These are phyloP conservation scores for Phytophthora colocasiae DNA, from an alignment of 352 stramenopile genomes.

Conservation along the genomic window DNA sequence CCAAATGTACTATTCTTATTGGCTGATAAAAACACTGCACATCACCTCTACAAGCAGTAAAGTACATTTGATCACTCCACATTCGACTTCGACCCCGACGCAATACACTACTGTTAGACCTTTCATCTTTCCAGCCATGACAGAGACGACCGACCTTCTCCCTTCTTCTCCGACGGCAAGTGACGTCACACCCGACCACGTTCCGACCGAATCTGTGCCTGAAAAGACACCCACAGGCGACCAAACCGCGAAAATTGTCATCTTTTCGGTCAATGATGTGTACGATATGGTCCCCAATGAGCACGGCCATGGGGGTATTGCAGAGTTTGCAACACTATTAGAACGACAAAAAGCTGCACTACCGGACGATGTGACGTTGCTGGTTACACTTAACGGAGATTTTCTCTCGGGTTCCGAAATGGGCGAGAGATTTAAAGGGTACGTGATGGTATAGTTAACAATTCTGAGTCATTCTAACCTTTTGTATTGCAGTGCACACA, in stretches of 20 bases:
- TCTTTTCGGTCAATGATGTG: conserved; percentile 80
- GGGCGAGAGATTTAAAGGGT: conserved; percentile 71
- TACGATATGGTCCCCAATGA: conserved; percentile 79
- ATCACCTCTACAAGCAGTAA: not conserved
- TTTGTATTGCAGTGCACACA: conserved; percentile 54
- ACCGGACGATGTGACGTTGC: conserved; percentile 53
- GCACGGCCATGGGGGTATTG: conserved; percentile 63
- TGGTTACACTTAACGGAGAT: conserved; percentile 82
- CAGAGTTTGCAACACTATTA: conserved; percentile 71
- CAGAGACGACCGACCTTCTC: conserved; percentile 26
- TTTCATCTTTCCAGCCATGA: conserved; percentile 15
- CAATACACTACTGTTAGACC: not conserved
- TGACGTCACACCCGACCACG: conserved; percentile 3
- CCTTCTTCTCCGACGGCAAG: conserved; percentile 13
- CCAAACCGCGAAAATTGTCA: conserved; percentile 49
- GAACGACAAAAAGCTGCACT: conserved; percentile 52
- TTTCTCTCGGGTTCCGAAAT: conserved; percentile 79
- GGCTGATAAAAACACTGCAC: conserved; percentile 6
- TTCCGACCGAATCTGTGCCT: not conserved
- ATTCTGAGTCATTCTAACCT: conserved; percentile 8
- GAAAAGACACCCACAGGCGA: conserved; percentile 27
- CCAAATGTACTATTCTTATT: not conserved
- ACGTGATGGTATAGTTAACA: conserved; percentile 8
- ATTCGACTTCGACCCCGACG: conserved; percentile 8
- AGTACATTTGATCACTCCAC: conserved; percentile 19